These are phyloP conservation scores for Adansonia madagascariensis DNA, from an alignment of 441 rosid genomes.

Conservation along the genomic window DNA sequence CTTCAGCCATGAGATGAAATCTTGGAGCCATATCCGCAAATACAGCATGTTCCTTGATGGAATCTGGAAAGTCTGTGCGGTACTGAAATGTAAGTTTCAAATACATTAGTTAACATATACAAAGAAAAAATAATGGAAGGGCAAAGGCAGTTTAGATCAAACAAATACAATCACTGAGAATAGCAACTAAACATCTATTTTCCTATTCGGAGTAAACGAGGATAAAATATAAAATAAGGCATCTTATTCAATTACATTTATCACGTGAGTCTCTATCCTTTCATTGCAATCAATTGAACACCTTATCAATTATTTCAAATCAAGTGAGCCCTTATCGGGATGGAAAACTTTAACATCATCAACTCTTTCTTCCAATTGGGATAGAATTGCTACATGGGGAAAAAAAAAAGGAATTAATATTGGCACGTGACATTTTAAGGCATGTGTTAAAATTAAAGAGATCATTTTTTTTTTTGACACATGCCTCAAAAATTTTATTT, in stretches of 20 bases:
- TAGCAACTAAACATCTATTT: not conserved
- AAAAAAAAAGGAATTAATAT: not conserved
- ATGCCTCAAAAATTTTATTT: not conserved
- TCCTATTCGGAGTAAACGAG: not conserved
- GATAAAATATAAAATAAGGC: not conserved
- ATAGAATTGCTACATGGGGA: not conserved
- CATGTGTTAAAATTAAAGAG: not conserved
- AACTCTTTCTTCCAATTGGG: not conserved
- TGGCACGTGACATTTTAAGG: not conserved
- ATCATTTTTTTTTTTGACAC: not conserved
- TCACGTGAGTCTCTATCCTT: not conserved
- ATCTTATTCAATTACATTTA: not conserved
- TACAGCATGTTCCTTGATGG: slow-evolving; percentile 80
- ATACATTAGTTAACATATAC: not conserved
- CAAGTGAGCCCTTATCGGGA: not conserved
- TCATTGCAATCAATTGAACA: not conserved
- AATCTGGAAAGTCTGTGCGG: slow-evolving; percentile 79
- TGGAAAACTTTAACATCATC: not conserved
- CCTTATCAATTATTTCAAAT: not conserved
- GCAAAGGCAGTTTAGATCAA: not conserved
- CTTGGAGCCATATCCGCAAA: slow-evolving; percentile 94
- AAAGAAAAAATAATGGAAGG: not conserved
- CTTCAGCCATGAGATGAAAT: slow-evolving; percentile 79
- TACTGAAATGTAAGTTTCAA: slow-evolving; percentile 50
- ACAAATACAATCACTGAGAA: slow-evolving; percentile 21